Evolutionary conservation across 768 basidiomycete genomes (phyloP), one percentile per base, ranked within the genome.

Genomic region (Tricholoma saponaceum): DNA sequence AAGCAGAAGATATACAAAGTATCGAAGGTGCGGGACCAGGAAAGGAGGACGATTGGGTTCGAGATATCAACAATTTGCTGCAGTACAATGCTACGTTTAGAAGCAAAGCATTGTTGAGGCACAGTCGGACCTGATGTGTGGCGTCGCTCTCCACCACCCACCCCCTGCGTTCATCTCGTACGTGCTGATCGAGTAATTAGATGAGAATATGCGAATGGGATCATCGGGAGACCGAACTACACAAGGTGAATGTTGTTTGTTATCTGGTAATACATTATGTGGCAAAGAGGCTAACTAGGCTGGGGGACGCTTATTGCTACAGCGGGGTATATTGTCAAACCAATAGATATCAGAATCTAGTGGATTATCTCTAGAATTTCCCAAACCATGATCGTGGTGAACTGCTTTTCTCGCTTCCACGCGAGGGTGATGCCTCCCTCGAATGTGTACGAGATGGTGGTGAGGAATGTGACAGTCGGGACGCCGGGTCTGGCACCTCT

Each of bases 61-160:
- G 91, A 55, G 95, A 97, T 67, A 97, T 97, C 72, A 96, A 96
- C 70, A 94, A 93, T 62, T 73, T 97, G 58, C 74, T 97, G 56
- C 93, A 95, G 72, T 97, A 96, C 74, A 97, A 97, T 63, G 92
- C 92, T 26, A 93, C 94, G 0, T 97, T 97, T 72, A 77, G 91
- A 68, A 92, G 90, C 76, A 93, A 93, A 71, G 90, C 89, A n/a
- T 74, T 92, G 58, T 70, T 91, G 60, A 74, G 87, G 63, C 87
- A 92, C 64, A 85, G 83, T 66, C 80, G 89, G 61, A 82, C 83
- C n/a, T 86, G 70, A 79, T 55, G 16, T 26, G 10, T 1, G 23
- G 8, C 5, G 9, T 41, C 20, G 30, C 20, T n/a, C 33, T 51
- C 25, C 5, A 30, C n/a, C 44, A 25, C 25, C 25, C 44, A 49